phyloP scores from a whole-genome alignment of 2,329 filamentous ascomycete species.

The Diaporthe citrichinensis region DNA sequence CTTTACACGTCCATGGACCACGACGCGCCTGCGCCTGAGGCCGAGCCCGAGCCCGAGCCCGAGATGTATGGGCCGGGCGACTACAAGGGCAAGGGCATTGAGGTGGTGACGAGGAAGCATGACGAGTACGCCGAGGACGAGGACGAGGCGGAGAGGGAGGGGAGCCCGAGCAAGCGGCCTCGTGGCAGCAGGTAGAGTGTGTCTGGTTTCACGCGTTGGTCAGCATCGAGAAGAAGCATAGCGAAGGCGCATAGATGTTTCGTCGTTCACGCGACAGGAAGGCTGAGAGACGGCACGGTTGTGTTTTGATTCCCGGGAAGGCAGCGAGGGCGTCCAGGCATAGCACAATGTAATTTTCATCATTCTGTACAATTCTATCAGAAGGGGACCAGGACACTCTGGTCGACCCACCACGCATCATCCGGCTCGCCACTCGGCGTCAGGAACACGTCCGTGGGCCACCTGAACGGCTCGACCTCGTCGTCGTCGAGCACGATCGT shows the following conservation, averaged over 20 bases:
- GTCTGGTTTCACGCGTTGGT: not conserved
- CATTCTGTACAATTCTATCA: conserved; percentile 22
- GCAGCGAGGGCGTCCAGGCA: conserved; percentile 1
- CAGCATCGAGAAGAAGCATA: not conserved
- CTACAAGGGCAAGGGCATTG: not conserved
- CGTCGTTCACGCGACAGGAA: not conserved
- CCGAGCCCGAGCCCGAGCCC: not conserved
- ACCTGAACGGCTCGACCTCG: conserved; percentile 48
- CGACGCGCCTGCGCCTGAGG: not conserved
- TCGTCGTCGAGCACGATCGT: conserved; percentile 60
- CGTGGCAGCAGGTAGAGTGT: not conserved
- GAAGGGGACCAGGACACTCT: conserved; percentile 42
- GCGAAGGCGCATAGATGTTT: not conserved
- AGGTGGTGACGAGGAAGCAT: not conserved
- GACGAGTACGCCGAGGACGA: not conserved
- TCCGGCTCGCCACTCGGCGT: conserved; percentile 39
- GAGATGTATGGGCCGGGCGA: not conserved
- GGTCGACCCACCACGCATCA: conserved; percentile 44
- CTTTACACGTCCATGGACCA: not conserved
- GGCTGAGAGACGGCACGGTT: not conserved
- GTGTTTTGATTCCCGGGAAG: not conserved
- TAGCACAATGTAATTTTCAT: not conserved
- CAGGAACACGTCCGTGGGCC: conserved; percentile 45
- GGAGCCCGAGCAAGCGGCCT: not conserved
- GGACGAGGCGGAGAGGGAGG: not conserved